Evolutionary conservation across 352 stramenopile genomes (phyloP).

Genomic region (Globisporangium alternatum): DNA sequence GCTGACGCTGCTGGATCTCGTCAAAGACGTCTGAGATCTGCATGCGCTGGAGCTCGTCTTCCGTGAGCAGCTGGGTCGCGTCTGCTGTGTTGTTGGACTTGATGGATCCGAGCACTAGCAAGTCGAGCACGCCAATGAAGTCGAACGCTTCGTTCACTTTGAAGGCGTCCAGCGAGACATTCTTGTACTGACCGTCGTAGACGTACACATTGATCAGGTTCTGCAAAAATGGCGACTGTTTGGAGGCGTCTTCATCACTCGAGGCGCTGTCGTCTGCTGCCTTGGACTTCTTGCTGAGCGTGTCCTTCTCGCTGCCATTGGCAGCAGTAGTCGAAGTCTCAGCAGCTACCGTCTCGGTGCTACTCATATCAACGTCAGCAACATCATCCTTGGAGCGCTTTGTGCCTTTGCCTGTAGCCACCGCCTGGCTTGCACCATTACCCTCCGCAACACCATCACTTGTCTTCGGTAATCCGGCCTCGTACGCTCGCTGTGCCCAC

Average conservation of each 20-base stretch:
- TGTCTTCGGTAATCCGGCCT: constrained; percentile 1
- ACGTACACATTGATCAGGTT: constrained; percentile 66
- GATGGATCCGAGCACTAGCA: constrained; percentile 40
- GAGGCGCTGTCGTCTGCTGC: neutral
- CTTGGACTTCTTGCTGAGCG: constrained; percentile 45
- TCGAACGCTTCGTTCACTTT: constrained; percentile 85
- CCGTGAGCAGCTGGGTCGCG: constrained; percentile 19
- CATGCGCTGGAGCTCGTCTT: constrained; percentile 46
- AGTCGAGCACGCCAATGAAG: constrained; percentile 72
- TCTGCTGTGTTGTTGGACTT: constrained; percentile 11
- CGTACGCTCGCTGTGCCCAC: constrained; percentile 44
- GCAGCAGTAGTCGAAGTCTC: neutral
- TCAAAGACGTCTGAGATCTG: constrained; percentile 65
- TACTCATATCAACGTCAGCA: constrained; percentile 15
- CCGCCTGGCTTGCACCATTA: neutral
- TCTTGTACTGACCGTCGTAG: constrained; percentile 63
- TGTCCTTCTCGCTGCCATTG: constrained; percentile 13
- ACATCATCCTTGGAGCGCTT: constrained; percentile 51
- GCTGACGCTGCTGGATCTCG: constrained; percentile 45
- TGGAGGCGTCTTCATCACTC: neutral
- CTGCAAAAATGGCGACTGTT: constrained; percentile 11
- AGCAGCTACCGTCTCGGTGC: neutral
- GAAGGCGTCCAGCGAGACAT: constrained; percentile 47
- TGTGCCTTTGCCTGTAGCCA: constrained; percentile 22
- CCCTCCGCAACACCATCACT: neutral